Evolutionary conservation across 768 basidiomycete species (phyloP).

Genomic region (Amanita pallidorosea): DNA sequence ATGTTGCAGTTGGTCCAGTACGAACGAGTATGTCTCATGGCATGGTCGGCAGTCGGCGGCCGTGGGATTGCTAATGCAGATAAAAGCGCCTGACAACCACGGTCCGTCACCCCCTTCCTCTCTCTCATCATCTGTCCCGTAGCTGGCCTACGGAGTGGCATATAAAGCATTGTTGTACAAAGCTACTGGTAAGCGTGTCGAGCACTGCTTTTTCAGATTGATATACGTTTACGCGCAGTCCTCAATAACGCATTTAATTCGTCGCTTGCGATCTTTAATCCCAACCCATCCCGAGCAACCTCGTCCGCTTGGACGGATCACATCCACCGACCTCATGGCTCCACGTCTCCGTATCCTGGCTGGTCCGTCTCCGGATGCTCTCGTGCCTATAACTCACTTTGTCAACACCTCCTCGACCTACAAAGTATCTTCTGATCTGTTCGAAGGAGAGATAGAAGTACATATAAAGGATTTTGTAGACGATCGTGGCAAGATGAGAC

Average conservation of each 20-base stretch:
- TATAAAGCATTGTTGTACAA: neutral
- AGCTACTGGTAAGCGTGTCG: neutral
- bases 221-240: neutral
- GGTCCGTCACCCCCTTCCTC: neutral
- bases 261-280: neutral
- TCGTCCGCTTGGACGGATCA: neutral
- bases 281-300: neutral
- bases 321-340: conserved; percentile 15
- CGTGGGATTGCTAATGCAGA: no score
- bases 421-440: conserved; percentile 47
- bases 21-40: no score
- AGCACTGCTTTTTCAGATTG: neutral
- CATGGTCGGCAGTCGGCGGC: no score
- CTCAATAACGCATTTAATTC: neutral
- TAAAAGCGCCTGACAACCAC: neutral
- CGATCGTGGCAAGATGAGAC: conserved; percentile 31
- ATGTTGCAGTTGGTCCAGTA: no score
- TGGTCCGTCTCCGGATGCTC: conserved; percentile 47
- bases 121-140: neutral
- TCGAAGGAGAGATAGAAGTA: conserved; percentile 67
- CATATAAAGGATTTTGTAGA: conserved; percentile 71
- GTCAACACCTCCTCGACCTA: conserved; percentile 57
- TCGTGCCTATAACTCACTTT: conserved; percentile 43
- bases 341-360: conserved; percentile 66
- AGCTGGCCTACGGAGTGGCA: neutral